Conservation (phyloP, 768 basidiomycete genomes). For the Hortiboletus campestris region DNA sequence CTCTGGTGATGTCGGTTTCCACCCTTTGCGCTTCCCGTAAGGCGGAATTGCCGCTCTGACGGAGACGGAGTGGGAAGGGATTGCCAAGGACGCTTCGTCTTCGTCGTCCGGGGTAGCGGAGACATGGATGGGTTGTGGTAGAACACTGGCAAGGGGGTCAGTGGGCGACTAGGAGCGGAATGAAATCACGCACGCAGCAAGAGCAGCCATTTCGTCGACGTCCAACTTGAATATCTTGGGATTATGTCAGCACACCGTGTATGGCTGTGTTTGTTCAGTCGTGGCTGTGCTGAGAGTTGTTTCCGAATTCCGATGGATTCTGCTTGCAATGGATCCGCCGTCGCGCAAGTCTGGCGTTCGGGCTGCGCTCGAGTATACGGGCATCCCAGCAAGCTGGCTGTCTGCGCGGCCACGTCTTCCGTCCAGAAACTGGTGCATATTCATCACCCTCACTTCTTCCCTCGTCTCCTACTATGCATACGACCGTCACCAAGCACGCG, state of each 20-base stretch:
- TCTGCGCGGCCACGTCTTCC: constrained; percentile 84
- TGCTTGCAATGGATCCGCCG: constrained; percentile 10
- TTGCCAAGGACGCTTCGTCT: constrained; percentile 39
- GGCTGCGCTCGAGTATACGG: constrained; percentile 64
- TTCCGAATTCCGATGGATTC: constrained; percentile 22
- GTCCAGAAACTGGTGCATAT: constrained; percentile 93
- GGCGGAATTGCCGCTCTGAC: constrained; percentile 62
- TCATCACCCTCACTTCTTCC: constrained; percentile 73
- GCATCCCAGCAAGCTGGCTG: constrained; percentile 74
- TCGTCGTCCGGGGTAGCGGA: constrained; percentile 60
- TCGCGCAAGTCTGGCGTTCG: constrained; percentile 51
- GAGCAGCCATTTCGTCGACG: constrained; percentile 51
- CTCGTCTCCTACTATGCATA: constrained; percentile 75
- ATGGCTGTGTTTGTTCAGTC: constrained; percentile 18
- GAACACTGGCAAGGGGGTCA: constrained; percentile 43
- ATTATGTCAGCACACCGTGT: constrained; percentile 22
- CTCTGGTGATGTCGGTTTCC: constrained; percentile 79
- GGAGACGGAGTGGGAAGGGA: constrained; percentile 40
- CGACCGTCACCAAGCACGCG: constrained; percentile 79
- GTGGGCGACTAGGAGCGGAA: not conserved
- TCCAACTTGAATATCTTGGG: not conserved
- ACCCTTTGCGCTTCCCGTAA: constrained; percentile 82
- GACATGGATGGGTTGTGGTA: constrained; percentile 64
- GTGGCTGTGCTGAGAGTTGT: constrained; percentile 23
- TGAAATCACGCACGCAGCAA: constrained; percentile 64